Percentiles rank a stretch among this genome's conserved stretches.
Evolutionary conservation across 805 yeast genomes (phyloP).

Genomic region (Maudiozyma serrabonitensis): DNA sequence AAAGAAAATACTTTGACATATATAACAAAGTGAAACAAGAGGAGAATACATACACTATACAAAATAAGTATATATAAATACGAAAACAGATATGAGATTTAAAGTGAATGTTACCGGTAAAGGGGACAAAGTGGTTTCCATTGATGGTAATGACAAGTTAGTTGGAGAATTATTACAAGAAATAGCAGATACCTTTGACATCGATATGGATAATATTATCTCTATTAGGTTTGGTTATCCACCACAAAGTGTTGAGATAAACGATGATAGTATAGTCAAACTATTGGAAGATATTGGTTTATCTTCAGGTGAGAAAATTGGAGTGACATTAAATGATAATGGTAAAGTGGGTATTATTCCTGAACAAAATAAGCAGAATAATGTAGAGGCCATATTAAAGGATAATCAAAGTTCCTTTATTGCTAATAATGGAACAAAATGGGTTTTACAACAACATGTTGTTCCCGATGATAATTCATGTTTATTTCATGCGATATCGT

Average conservation of each 20-base stretch:
- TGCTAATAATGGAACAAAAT: slow-evolving; percentile 12
- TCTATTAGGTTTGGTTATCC: slow-evolving; percentile 52
- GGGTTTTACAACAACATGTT: slow-evolving; percentile 40
- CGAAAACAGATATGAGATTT: slow-evolving; percentile 28
- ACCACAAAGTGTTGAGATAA: slow-evolving; percentile 37
- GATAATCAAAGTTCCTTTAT: slow-evolving; percentile 7
- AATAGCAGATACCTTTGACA: slow-evolving; percentile 3
- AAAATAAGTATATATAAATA: not conserved
- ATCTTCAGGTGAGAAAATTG: slow-evolving; percentile 49
- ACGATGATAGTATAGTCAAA: slow-evolving; percentile 7
- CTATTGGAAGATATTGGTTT: slow-evolving; percentile 37
- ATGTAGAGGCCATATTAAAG: not conserved
- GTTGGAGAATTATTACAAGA: slow-evolving; percentile 26
- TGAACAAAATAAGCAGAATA: not conserved
- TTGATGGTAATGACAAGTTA: slow-evolving; percentile 31
- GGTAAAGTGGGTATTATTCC: not conserved
- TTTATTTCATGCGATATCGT: slow-evolving; percentile 55
- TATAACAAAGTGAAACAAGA: not conserved
- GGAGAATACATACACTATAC: not conserved
- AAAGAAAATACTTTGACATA: too few relatives aligned
- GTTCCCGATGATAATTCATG: slow-evolving; percentile 77
- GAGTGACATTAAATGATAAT: slow-evolving; percentile 7
- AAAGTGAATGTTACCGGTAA: slow-evolving; percentile 25
- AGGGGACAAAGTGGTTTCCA: slow-evolving; percentile 26
- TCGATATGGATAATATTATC: slow-evolving; percentile 5